Conservation (phyloP, 768 basidiomycete genomes). For the Filobasidium floriforme region DNA sequence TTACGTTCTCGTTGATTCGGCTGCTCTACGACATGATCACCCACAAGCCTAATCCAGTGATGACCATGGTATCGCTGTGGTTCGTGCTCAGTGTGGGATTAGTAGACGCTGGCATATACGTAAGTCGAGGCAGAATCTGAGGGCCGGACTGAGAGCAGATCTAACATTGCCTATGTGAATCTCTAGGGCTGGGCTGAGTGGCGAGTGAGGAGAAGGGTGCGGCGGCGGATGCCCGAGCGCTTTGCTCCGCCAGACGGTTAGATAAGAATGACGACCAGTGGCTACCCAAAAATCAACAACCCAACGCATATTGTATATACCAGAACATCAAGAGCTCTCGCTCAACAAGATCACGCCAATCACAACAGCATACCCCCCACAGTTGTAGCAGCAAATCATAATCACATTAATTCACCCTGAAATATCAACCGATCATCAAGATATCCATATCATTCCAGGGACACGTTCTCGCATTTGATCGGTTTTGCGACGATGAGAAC, state of each 20-base stretch:
- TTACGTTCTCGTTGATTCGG: slow-evolving; percentile 38
- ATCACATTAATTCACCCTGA: too few species aligned
- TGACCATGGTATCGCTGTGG: slow-evolving; percentile 36
- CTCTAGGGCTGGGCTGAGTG: neutral
- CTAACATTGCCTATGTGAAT: neutral
- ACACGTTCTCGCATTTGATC: too few species aligned
- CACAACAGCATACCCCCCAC: neutral
- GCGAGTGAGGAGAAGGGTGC: neutral
- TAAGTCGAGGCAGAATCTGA: slow-evolving; percentile 24
- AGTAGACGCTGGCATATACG: slow-evolving; percentile 40
- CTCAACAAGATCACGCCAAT: neutral
- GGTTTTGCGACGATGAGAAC: too few species aligned
- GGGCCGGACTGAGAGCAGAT: neutral
- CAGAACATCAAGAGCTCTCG: neutral
- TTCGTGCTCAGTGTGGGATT: slow-evolving; percentile 39
- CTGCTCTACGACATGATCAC: slow-evolving; percentile 41
- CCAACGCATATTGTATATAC: neutral
- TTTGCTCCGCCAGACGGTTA: neutral
- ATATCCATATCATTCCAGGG: too few species aligned
- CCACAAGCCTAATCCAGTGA: slow-evolving; percentile 23
- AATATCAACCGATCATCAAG: too few species aligned
- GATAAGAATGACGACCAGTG: neutral
- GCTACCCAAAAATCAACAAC: neutral
- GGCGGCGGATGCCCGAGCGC: slow-evolving; percentile 3
- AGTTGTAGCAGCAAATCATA: neutral